Conservation (phyloP, 2,329 filamentous ascomycete genomes). For the Furcasterigmium furcatum region DNA sequence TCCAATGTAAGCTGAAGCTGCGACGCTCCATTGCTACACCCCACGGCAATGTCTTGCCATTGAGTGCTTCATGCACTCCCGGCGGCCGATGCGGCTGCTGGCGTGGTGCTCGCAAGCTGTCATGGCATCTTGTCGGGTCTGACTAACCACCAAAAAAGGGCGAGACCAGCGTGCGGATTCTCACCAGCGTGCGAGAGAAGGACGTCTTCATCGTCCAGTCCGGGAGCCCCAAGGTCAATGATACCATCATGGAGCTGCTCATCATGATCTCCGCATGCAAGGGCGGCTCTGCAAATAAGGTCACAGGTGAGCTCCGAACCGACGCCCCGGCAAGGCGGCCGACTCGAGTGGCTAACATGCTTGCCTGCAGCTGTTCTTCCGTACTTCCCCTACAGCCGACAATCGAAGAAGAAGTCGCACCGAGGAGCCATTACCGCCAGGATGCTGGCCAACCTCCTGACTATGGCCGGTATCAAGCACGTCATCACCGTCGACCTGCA, state of each 20-base stretch:
- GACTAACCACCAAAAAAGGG: slow-evolving; percentile 43
- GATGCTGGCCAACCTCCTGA: slow-evolving; percentile 93
- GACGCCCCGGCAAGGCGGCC: too few relatives aligned
- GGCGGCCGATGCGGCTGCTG: slow-evolving; percentile 3
- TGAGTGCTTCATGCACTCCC: slow-evolving; percentile 2
- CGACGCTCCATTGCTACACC: slow-evolving; percentile 17
- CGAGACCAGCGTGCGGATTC: slow-evolving; percentile 67
- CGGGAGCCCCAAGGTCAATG: slow-evolving; percentile 92
- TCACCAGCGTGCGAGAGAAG: slow-evolving; percentile 85
- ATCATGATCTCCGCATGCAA: slow-evolving; percentile 99
- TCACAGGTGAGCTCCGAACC: slow-evolving; percentile 94
- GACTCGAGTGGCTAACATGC: neutral
- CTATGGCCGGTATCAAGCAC: slow-evolving; percentile 93
- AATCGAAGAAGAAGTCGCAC: slow-evolving; percentile 99
- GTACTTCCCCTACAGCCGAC: slow-evolving; percentile 98
- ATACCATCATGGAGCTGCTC: slow-evolving; percentile 97
- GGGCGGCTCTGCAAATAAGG: slow-evolving; percentile 92
- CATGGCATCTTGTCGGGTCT: slow-evolving; percentile 19
- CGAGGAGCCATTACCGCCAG: slow-evolving; percentile 93
- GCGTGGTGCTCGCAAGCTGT: slow-evolving; percentile 2
- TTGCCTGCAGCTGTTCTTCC: slow-evolving; percentile 68
- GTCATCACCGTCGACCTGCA: slow-evolving; percentile 97
- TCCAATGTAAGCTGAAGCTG: slow-evolving; percentile 56
- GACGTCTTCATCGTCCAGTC: slow-evolving; percentile 99
- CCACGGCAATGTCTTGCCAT: slow-evolving; percentile 10